Conservation (phyloP, 1,139 yeast genomes). For the Zygoascus hellenicus region DNA sequence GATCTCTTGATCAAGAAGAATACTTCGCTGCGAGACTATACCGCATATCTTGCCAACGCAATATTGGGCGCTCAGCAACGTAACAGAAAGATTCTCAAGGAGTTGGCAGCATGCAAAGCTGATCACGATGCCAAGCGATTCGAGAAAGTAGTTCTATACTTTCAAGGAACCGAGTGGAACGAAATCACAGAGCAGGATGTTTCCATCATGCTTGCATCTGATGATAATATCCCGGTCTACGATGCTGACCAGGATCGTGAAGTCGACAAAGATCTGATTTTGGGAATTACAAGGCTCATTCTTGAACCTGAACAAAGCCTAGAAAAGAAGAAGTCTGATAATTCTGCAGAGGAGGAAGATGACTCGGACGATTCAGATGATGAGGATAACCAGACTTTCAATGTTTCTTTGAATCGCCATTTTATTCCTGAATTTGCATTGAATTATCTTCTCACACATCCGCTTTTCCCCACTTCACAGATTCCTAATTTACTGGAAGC, state of each 20-base stretch:
- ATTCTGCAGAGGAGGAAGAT: neutral
- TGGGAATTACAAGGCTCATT: slow-evolving; percentile 20
- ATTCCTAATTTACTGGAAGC: slow-evolving; percentile 50
- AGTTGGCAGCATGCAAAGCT: slow-evolving; percentile 25
- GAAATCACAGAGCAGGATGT: slow-evolving; percentile 13
- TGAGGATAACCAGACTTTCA: neutral
- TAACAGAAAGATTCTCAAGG: slow-evolving; percentile 24
- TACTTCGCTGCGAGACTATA: slow-evolving; percentile 19
- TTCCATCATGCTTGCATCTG: slow-evolving; percentile 11
- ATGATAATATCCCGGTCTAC: slow-evolving; percentile 33
- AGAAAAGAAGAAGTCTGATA: neutral
- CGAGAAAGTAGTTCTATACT: slow-evolving; percentile 27
- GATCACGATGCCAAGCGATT: slow-evolving; percentile 20
- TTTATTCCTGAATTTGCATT: slow-evolving; percentile 55
- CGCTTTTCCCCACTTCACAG: slow-evolving; percentile 63
- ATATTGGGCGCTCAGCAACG: slow-evolving; percentile 16
- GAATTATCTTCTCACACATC: slow-evolving; percentile 77
- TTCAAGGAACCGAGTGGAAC: slow-evolving; percentile 27
- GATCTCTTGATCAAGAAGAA: slow-evolving; percentile 25
- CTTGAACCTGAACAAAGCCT: slow-evolving; percentile 2
- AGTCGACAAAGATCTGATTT: slow-evolving; percentile 56
- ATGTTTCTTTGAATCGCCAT: slow-evolving; percentile 15
- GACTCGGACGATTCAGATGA: neutral
- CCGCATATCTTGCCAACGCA: slow-evolving; percentile 8
- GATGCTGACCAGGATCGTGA: slow-evolving; percentile 65